Base-by-base conservation (phyloP, 768 basidiomycete genomes). In the Russula foetens region DNA sequence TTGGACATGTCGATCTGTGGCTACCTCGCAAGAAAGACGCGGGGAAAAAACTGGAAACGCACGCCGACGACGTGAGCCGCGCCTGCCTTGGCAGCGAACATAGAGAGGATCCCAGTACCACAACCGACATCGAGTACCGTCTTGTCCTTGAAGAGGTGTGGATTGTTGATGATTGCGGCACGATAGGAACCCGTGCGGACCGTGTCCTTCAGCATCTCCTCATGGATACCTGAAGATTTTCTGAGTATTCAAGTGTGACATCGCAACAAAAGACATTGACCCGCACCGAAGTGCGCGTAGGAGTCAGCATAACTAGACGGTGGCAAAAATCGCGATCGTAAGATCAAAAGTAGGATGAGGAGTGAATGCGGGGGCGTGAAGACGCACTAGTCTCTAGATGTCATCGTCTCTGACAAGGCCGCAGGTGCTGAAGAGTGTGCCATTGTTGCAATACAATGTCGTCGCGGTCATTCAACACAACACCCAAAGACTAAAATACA, bases 1-100 rank as follows among this genome's bases (percentile, higher is more conserved):
- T 99, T 99, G 59, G 94, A 97, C 97, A 99, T 99, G 77, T 99
- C 97, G 74, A 99, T 95, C 92, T 95, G 49, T 24, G 31, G 50
- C 7, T 14, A 38, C 41, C n/a, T 24, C 9, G 44, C n/a, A 23
- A 26, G 44, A 47, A 26, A 44, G 31, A 46, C 6, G n/a, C 23
- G 7, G 21, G 12, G 9, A 48, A 66, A 23, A 31, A 51, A 53
- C 53, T 47, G 45, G 51, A 54, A 23, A 75, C 88, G 68, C 67
- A 94, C 91, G 58, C 94, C 95, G 65, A 96, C 92, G 67, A 98
- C 94, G 63, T 89, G 90, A 68, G 86, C 85, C 56, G 95, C 95
- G 39, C 95, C 95, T 38, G 95, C 95, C 74, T 90, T 96, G 33
- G 93, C 92, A 55, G 95, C 95, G 69, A 98, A 98, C 94, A 98